phyloP scores from a whole-genome alignment of 345 rosid species.

The Eucalyptus camaldulensis region DNA sequence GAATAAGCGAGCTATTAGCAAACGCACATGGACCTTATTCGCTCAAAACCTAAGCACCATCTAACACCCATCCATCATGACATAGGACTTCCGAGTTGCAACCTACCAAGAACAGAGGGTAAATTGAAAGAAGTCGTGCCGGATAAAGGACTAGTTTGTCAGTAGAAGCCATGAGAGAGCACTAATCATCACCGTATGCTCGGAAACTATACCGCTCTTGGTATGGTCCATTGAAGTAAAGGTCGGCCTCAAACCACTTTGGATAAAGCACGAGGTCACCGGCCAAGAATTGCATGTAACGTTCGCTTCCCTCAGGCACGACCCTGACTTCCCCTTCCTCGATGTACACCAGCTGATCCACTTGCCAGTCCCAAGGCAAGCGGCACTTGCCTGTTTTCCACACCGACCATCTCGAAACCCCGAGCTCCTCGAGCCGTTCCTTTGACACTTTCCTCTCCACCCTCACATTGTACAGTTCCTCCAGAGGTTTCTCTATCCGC shows the following conservation, averaged over 20 bases:
- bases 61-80: background rate
- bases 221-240: constrained; percentile 76
- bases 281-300: constrained; percentile 67
- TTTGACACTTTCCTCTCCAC: constrained; percentile 58
- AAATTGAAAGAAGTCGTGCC: background rate
- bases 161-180: background rate
- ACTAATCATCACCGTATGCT: constrained; percentile 75
- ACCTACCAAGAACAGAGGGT: background rate
- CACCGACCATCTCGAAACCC: constrained; percentile 73
- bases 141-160: background rate
- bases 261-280: constrained; percentile 92
- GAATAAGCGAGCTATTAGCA: background rate
- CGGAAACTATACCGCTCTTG: constrained; percentile 77
- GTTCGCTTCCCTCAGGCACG: constrained; percentile 75
- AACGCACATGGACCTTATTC: background rate
- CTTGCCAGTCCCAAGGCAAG: constrained; percentile 94
- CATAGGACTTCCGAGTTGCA: background rate
- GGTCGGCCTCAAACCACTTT: constrained; percentile 95
- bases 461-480: constrained; percentile 70
- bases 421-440: constrained; percentile 47
- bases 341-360: constrained; percentile 83
- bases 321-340: constrained; percentile 98
- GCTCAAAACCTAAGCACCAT: background rate
- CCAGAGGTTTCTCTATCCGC: constrained; percentile 54
- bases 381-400: constrained; percentile 86